Evolutionary conservation across 148 eudicot species (phyloP).

Genomic region (Beta vulgaris): DNA sequence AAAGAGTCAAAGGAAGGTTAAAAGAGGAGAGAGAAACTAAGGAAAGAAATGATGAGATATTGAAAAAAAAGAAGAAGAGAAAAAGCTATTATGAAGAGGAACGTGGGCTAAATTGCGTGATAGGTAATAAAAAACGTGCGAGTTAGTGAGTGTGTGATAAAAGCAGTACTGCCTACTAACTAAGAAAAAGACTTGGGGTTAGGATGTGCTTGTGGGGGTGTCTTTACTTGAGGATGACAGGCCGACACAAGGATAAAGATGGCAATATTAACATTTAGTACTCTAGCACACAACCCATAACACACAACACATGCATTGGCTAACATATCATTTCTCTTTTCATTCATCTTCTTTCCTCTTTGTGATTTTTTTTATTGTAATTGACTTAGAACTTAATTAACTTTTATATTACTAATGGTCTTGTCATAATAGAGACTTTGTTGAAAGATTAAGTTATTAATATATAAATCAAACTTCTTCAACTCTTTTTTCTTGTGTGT

Average conservation of each 20-base stretch:
- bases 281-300: not conserved
- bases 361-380: too few relatives aligned
- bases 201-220: not conserved
- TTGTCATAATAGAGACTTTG: too few relatives aligned
- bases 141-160: constrained; percentile 13
- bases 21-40: too few relatives aligned
- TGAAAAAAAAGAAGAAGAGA: not conserved
- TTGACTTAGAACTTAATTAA: too few relatives aligned
- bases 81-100: not conserved
- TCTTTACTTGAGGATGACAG: constrained; percentile 16
- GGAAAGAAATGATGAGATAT: constrained; percentile 10
- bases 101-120: constrained; percentile 24
- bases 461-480: too few relatives aligned
- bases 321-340: not conserved
- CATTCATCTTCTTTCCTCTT: too few relatives aligned
- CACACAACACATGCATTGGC: not conserved
- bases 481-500: too few relatives aligned
- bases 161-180: not conserved
- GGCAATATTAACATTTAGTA: too few relatives aligned
- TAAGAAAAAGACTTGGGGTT: not conserved
- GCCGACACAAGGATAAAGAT: constrained; percentile 7
- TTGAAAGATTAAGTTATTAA: too few relatives aligned
- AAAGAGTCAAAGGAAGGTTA: constrained; percentile 10
- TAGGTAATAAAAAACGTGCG: constrained; percentile 24
- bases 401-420: too few relatives aligned